phyloP scores from a whole-genome alignment of 2,329 filamentous ascomycete genomes.

The Cadophora sp. region DNA sequence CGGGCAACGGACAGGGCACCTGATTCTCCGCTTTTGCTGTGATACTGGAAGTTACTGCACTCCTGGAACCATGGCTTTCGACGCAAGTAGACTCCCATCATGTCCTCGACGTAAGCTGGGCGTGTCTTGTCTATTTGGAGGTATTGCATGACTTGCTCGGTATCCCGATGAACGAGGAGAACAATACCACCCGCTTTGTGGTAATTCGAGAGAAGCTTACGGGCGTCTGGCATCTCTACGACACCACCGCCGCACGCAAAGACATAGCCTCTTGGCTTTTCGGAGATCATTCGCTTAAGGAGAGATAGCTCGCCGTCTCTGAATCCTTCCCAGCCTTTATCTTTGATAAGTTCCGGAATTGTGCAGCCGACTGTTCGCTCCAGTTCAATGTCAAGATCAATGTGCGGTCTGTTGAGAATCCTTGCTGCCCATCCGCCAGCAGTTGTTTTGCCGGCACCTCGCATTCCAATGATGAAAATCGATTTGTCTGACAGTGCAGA shows the following conservation, averaged over 20 bases:
- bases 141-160: constrained; percentile 87
- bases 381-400: constrained; percentile 89
- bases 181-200: constrained; percentile 81
- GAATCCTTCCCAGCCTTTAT: constrained; percentile 87
- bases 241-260: constrained; percentile 95
- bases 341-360: constrained; percentile 85
- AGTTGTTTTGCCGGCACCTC: constrained; percentile 95
- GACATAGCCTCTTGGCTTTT: constrained; percentile 77
- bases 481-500: constrained; percentile 61
- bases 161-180: constrained; percentile 85
- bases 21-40: constrained; percentile 69
- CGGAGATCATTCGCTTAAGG: constrained; percentile 74
- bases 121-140: constrained; percentile 87
- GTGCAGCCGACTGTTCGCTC: constrained; percentile 75
- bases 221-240: constrained; percentile 83
- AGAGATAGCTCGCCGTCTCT: constrained; percentile 78
- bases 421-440: constrained; percentile 85
- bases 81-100: constrained; percentile 87
- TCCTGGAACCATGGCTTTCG: constrained; percentile 89
- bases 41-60: constrained; percentile 94
- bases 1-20: constrained; percentile 42
- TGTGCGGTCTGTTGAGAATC: constrained; percentile 75
- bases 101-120: constrained; percentile 91
- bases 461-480: constrained; percentile 96
- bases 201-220: constrained; percentile 76